phyloP scores from a whole-genome alignment of 352 stramenopile genomes.

The Phytophthora pseudosyringae region DNA sequence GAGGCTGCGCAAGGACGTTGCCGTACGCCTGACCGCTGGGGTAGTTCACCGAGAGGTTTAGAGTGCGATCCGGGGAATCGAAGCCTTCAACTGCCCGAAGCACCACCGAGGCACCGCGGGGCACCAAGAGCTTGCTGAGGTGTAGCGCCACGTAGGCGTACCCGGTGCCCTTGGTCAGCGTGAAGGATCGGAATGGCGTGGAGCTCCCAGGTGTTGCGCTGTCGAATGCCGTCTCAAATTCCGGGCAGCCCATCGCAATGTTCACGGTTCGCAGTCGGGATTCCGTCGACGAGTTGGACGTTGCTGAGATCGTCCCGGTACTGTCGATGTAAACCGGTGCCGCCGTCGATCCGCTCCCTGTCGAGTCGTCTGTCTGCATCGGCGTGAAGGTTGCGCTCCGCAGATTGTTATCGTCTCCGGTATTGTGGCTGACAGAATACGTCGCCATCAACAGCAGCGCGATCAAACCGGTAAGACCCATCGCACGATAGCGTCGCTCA shows the following conservation, averaged over 20 bases:
- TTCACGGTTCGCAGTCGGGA: constrained; percentile 28
- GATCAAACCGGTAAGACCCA: constrained; percentile 27
- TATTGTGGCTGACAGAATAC: constrained; percentile 1
- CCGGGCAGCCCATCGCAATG: constrained; percentile 54
- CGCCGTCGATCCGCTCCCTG: background rate
- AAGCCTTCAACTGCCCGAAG: constrained; percentile 57
- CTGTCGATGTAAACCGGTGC: constrained; percentile 19
- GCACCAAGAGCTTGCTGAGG: constrained; percentile 55
- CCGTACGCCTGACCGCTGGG: constrained; percentile 33
- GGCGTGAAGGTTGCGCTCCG: constrained; percentile 8
- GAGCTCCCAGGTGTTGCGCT: constrained; percentile 37
- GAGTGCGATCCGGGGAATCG: constrained; percentile 34
- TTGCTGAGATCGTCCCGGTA: constrained; percentile 17
- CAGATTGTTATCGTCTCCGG: constrained; percentile 11
- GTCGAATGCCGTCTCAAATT: constrained; percentile 55
- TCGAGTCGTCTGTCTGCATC: constrained; percentile 13
- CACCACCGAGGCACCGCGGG: constrained; percentile 46
- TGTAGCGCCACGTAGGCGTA: constrained; percentile 65
- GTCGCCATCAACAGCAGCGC: constrained; percentile 26
- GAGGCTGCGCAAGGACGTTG: constrained; percentile 37
- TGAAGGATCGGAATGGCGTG: constrained; percentile 53
- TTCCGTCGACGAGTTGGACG: constrained; percentile 18
- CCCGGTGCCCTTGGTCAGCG: constrained; percentile 54
- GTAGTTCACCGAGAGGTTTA: constrained; percentile 53
- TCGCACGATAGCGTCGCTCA: constrained; percentile 19